Percentiles rank a stretch among this genome's conserved stretches.
Evolutionary conservation across 2,329 filamentous ascomycete genomes (phyloP).

Genomic region (Pyrenochaeta sp.): DNA sequence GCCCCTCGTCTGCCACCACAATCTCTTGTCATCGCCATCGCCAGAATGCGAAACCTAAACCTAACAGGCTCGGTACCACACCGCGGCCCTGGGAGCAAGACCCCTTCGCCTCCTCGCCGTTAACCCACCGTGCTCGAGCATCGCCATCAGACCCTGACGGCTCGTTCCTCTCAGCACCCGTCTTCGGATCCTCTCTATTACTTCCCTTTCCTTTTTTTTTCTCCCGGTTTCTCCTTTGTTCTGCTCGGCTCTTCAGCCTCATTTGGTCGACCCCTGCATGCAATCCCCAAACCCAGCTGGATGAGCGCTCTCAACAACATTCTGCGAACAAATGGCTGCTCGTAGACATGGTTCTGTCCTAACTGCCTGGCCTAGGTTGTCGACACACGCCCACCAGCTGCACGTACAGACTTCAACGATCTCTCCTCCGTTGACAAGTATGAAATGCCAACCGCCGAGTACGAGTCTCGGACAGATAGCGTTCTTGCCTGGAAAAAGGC

Average conservation of each 20-base stretch:
- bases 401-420: conserved; percentile 82
- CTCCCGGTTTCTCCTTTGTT: conserved; percentile 18
- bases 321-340: conserved; percentile 18
- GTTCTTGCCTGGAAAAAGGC: conserved; percentile 95
- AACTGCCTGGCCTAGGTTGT: conserved; percentile 66
- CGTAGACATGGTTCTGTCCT: conserved; percentile 27
- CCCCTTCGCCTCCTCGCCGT: conserved; percentile 12
- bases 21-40: conserved; percentile 14
- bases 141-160: conserved; percentile 8
- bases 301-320: conserved; percentile 18
- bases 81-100: conserved; percentile 11
- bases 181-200: conserved; percentile 2
- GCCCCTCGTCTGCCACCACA: conserved; percentile 17
- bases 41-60: conserved; percentile 6
- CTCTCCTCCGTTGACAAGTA: conserved; percentile 87
- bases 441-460: conserved; percentile 83
- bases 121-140: conserved; percentile 18
- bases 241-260: conserved; percentile 16
- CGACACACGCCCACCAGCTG: conserved; percentile 79
- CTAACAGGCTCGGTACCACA: conserved; percentile 17
- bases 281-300: conserved; percentile 2
- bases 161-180: background rate
- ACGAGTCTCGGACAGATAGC: conserved; percentile 84
- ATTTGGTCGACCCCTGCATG: conserved; percentile 25
- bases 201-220: conserved; percentile 10